phyloP scores from a whole-genome alignment of 768 basidiomycete genomes.

The Lactifluus subvellereus region DNA sequence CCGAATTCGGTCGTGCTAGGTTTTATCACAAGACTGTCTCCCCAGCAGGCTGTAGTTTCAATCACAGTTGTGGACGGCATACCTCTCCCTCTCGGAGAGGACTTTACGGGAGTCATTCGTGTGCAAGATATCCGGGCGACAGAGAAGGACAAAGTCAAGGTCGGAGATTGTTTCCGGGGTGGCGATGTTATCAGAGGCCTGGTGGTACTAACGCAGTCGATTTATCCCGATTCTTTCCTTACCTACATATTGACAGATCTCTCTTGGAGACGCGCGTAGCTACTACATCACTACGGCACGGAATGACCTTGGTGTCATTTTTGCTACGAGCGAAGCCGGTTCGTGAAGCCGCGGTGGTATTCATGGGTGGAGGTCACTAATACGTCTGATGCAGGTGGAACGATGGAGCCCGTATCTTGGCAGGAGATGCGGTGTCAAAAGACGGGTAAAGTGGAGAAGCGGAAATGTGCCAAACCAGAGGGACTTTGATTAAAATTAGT shows the following conservation, averaged over 20 bases:
- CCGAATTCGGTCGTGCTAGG: conserved; percentile 78
- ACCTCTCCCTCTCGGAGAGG: conserved; percentile 76
- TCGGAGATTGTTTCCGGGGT: conserved; percentile 85
- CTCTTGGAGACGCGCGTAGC: conserved; percentile 84
- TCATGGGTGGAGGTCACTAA: not conserved
- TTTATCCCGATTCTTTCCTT: not conserved
- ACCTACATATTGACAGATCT: conserved; percentile 49
- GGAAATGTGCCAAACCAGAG: conserved; percentile 86
- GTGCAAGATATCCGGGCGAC: conserved; percentile 85
- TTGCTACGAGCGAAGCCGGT: conserved; percentile 85
- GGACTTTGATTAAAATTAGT: conserved; percentile 31
- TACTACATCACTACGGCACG: conserved; percentile 90
- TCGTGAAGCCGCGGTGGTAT: conserved; percentile 26
- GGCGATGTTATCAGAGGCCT: conserved; percentile 85
- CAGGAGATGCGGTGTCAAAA: conserved; percentile 85
- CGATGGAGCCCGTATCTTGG: conserved; percentile 85
- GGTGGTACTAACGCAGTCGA: conserved; percentile 54
- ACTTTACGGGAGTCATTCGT: conserved; percentile 85
- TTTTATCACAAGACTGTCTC: conserved; percentile 74
- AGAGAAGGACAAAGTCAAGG: conserved; percentile 85
- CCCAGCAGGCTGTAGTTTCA: conserved; percentile 74
- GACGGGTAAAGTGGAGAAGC: conserved; percentile 71
- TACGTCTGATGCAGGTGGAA: conserved; percentile 46
- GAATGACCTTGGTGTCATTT: conserved; percentile 88
- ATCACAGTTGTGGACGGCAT: conserved; percentile 85